Percentiles rank a stretch among this genome's conserved stretches.
These are phyloP conservation scores for Verticillium tricorpus DNA, from an alignment of 2,329 filamentous ascomycete species.

Conservation along the genomic window DNA sequence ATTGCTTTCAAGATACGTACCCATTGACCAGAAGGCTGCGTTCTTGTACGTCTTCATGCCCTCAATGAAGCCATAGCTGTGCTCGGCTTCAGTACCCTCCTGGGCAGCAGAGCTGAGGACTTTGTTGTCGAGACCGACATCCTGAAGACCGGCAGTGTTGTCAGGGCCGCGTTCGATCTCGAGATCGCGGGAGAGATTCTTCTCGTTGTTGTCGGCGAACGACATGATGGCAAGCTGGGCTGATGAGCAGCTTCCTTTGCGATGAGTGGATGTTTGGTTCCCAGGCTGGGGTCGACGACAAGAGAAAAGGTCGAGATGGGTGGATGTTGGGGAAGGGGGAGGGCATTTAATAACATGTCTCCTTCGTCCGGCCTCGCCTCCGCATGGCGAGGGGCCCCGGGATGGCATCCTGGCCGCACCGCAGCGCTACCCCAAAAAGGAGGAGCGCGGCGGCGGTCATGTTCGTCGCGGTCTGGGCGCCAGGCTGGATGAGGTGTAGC, in stretches of 20 bases:
- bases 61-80: slow-evolving; percentile 27
- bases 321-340: neutral
- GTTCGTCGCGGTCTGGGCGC: neutral
- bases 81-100: slow-evolving; percentile 30
- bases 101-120: slow-evolving; percentile 30
- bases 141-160: slow-evolving; percentile 24
- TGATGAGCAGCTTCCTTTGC: neutral
- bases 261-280: neutral
- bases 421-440: neutral
- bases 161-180: slow-evolving; percentile 24
- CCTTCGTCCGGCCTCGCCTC: neutral
- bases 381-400: neutral
- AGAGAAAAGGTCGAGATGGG: neutral
- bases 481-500: neutral
- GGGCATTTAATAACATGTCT: neutral
- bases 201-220: slow-evolving; percentile 1
- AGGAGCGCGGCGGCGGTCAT: neutral
- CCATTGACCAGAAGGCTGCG: slow-evolving; percentile 34
- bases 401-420: neutral
- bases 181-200: slow-evolving; percentile 17
- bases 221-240: slow-evolving; percentile 1
- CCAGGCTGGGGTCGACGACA: neutral
- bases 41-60: slow-evolving; percentile 34
- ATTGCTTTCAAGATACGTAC: slow-evolving; percentile 19
- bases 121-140: slow-evolving; percentile 31